A percentile compares a stretch with the other conserved stretches of the same genome.
phyloP scores from a whole-genome alignment of 2,329 filamentous ascomycete genomes.

The Aspergillus tanneri region DNA sequence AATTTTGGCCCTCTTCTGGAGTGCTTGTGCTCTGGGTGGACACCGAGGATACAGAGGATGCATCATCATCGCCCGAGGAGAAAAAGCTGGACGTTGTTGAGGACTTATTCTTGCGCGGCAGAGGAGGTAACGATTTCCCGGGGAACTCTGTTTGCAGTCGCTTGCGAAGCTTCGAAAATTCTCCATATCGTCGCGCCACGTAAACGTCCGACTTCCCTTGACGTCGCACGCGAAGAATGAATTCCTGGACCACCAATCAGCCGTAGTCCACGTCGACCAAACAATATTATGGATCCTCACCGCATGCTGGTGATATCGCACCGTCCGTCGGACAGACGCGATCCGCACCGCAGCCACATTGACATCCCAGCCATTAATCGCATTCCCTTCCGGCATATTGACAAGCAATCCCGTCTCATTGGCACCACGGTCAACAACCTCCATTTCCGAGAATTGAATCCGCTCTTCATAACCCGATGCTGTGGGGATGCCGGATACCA shows the following conservation, averaged over 20 bases:
- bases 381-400: conserved; percentile 85
- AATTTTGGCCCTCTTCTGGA: conserved; percentile 37
- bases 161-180: conserved; percentile 79
- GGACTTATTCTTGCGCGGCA: conserved; percentile 91
- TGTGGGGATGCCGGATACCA: conserved; percentile 95
- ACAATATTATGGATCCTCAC: conserved; percentile 50
- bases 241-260: conserved; percentile 62
- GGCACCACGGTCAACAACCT: conserved; percentile 89
- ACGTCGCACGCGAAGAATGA: conserved; percentile 80
- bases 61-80: conserved; percentile 65
- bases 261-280: not conserved
- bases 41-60: conserved; percentile 74
- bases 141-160: conserved; percentile 79
- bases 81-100: conserved; percentile 63
- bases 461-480: conserved; percentile 97
- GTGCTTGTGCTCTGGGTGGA: conserved; percentile 64
- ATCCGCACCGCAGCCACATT: conserved; percentile 89
- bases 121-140: conserved; percentile 79
- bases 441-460: conserved; percentile 93
- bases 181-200: conserved; percentile 81
- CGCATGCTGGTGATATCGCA: conserved; percentile 87
- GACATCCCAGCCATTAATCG: conserved; percentile 93
- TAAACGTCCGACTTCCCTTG: conserved; percentile 73
- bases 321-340: conserved; percentile 76
- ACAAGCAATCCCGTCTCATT: conserved; percentile 86